Base-by-base conservation (phyloP, 441 rosid species). In the Bocquillonia castaneifolia region DNA sequence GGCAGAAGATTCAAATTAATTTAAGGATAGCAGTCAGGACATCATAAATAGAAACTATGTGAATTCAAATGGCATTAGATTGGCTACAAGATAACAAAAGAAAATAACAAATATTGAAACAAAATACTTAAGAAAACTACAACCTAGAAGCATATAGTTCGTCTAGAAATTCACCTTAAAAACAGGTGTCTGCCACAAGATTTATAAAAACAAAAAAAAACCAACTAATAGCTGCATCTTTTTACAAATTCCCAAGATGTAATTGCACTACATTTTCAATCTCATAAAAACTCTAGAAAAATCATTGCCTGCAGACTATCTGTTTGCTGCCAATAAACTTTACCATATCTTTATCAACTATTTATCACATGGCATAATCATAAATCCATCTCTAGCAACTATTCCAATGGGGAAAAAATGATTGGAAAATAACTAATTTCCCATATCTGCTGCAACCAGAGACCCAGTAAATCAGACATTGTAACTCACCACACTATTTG, bases 401-500 rank as follows among this genome's bases (percentile, higher is more conserved):
- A 32, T n/a, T 20, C 45, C n/a, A 17, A 10, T 39, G 40, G 25
- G 31, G 39, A 13, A 62, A 2, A 22, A 48, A 18, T 28, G 37
- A 42, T 58, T 37, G 26, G 54, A 15, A 62, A 15, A 4, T 45
- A 32, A 25, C 8, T 17, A 20, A 13, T 44, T 10, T 45, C 39
- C 29, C 36, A 28, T 3, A 58, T 53, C 50, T 22, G 60, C 29
- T 5, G 45, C 18, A 50, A 31, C 40, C 42, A 59, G 54, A 63
- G 1, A 31, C 25, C 8, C 45, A 0, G 29, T 15, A 12, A 25
- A 34, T 39, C 59, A 42, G 42, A 68, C 14, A 22, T 64, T 72
- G 72, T 28, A 63, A 68, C 97, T 83, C 73, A 94, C 99, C 93
- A 94, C 98, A 78, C 98, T 89, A 70, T 79, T 94, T 26, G 89